A percentile compares a stretch with the other conserved stretches of the same genome.
These are phyloP conservation scores for Kwoniella shandongensis DNA, from an alignment of 768 basidiomycete genomes.

Conservation along the genomic window DNA sequence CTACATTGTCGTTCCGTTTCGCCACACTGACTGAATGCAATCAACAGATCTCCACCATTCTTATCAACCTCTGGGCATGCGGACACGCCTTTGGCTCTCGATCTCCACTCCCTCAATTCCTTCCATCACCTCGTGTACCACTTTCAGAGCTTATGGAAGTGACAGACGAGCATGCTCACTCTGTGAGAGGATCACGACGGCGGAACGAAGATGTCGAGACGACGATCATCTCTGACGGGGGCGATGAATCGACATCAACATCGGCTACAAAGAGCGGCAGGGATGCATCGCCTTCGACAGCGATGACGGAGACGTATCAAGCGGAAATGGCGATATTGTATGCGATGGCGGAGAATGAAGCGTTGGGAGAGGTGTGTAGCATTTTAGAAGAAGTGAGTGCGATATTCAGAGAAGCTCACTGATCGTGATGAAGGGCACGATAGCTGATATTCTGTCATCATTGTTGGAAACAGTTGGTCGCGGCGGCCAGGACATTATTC, in stretches of 20 bases:
- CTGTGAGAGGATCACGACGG: conserved; percentile 15
- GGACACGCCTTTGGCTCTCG: conserved; percentile 49
- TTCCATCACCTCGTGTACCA: conserved; percentile 45
- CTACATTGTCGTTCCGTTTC: no score
- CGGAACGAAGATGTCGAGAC: neutral
- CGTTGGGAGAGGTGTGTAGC: conserved; percentile 45
- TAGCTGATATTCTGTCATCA: neutral
- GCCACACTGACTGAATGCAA: no score
- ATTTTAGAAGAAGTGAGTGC: conserved; percentile 48
- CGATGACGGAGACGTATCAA: conserved; percentile 6
- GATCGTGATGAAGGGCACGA: neutral
- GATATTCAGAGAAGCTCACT: neutral
- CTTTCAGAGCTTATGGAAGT: conserved; percentile 41
- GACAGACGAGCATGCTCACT: conserved; percentile 39
- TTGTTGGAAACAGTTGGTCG: conserved; percentile 24
- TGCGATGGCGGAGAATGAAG: conserved; percentile 52
- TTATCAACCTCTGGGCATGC: conserved; percentile 50
- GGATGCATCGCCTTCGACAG: no score
- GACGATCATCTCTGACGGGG: no score
- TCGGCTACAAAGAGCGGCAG: no score
- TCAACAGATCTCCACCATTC: conserved; percentile 46
- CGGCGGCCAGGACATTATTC: conserved; percentile 45
- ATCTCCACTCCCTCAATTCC: conserved; percentile 51
- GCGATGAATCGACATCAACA: no score
- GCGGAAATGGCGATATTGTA: conserved; percentile 48